These are phyloP conservation scores for Phytopythium boreale DNA, from an alignment of 352 stramenopile genomes.

Conservation along the genomic window DNA sequence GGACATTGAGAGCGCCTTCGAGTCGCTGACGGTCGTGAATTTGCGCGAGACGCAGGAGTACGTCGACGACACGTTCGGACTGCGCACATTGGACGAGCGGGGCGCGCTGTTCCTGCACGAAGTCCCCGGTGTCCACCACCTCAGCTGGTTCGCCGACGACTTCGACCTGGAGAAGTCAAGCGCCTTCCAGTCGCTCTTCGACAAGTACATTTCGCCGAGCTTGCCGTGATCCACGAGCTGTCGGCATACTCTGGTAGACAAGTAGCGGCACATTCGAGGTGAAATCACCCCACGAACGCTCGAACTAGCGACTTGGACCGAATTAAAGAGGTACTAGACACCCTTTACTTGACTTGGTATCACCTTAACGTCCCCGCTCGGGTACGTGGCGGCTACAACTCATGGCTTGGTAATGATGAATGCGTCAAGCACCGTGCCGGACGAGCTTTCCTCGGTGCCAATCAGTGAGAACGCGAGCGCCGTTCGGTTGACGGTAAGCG, in stretches of 20 bases:
- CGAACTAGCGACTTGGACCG: not conserved
- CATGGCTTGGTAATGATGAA: constrained; percentile 37
- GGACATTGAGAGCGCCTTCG: constrained; percentile 22
- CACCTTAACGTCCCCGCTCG: not conserved
- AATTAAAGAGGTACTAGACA: not conserved
- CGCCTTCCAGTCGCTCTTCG: not conserved
- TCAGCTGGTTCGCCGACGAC: constrained; percentile 29
- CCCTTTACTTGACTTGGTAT: not conserved
- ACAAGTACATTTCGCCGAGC: not conserved
- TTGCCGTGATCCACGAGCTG: not conserved
- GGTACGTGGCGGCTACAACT: not conserved
- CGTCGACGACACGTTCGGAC: constrained; percentile 31
- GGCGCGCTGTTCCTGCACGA: constrained; percentile 18
- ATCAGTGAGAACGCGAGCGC: constrained; percentile 33
- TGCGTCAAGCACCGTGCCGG: constrained; percentile 24
- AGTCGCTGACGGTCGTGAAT: constrained; percentile 17
- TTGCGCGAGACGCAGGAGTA: constrained; percentile 37
- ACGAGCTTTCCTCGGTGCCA: constrained; percentile 10
- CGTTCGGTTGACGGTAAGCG: constrained; percentile 23
- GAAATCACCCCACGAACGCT: too few relatives aligned
- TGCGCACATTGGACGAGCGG: constrained; percentile 25
- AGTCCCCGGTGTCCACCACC: constrained; percentile 21
- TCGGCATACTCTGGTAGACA: not conserved
- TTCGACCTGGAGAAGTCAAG: not conserved
- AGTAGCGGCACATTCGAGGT: too few relatives aligned